Conservation (phyloP, 2,329 filamentous ascomycete genomes). For the Ascochyta pisi region DNA sequence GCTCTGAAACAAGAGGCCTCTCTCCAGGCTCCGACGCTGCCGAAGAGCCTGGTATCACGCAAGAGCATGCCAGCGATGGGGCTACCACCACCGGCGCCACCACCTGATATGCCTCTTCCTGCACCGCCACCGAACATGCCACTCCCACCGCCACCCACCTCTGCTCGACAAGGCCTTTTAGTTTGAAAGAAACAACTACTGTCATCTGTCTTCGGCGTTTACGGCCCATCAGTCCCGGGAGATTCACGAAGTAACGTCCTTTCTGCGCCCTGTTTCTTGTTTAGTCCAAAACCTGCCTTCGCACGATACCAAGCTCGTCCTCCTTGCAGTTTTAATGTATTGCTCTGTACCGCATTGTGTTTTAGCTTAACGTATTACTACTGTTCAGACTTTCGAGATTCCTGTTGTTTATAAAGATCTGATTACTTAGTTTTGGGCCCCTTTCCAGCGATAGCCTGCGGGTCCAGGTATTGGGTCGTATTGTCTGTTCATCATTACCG, state of each 20-base stretch:
- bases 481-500: background rate
- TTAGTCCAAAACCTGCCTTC: background rate
- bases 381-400: background rate
- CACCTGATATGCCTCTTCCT: conserved; percentile 56
- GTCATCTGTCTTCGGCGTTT: background rate
- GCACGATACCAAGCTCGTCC: conserved; percentile 10
- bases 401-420: background rate
- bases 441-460: background rate
- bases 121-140: conserved; percentile 38
- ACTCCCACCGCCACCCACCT: conserved; percentile 22
- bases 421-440: background rate
- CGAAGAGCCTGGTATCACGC: conserved; percentile 34
- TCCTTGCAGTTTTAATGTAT: background rate
- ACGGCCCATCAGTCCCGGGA: background rate
- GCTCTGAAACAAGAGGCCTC: conserved; percentile 36
- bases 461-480: background rate
- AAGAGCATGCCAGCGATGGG: conserved; percentile 49
- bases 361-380: conserved; percentile 3
- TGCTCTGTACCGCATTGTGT: background rate
- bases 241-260: conserved; percentile 11
- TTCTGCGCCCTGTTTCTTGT: background rate
- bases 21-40: conserved; percentile 18
- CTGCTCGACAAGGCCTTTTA: conserved; percentile 2
- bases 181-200: background rate
- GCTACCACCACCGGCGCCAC: conserved; percentile 55